Conservation (phyloP, 2,329 filamentous ascomycete genomes). For the Rhynchosporium agropyri region DNA sequence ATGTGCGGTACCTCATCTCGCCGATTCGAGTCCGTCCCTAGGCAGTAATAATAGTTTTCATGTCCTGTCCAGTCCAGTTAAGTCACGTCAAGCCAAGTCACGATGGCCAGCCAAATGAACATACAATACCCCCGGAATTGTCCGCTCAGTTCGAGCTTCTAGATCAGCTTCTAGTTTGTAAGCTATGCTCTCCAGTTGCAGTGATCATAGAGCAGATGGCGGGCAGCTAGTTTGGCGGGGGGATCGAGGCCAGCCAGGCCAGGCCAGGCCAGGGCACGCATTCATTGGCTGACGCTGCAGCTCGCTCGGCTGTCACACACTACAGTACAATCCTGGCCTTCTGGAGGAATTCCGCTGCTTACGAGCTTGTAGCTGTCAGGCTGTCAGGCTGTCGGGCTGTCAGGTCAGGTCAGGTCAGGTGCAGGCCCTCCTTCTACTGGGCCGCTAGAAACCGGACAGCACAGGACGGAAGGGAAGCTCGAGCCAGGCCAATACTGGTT, state of each 20-base stretch:
- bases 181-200: constrained; percentile 12
- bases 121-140: background rate
- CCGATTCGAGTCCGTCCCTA: too few relatives aligned
- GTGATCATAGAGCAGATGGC: background rate
- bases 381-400: too few relatives aligned
- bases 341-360: constrained; percentile 9
- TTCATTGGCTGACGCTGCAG: background rate
- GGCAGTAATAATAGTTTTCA: too few relatives aligned
- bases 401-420: background rate
- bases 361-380: too few relatives aligned
- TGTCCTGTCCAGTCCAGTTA: too few relatives aligned
- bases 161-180: background rate
- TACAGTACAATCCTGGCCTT: background rate
- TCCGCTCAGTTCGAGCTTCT: background rate
- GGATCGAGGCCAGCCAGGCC: background rate
- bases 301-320: constrained; percentile 6
- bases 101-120: too few relatives aligned
- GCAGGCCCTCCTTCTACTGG: constrained; percentile 3
- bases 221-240: background rate
- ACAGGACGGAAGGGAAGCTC: constrained; percentile 3
- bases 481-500: background rate
- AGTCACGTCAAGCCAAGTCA: too few relatives aligned
- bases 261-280: background rate
- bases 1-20: too few relatives aligned
- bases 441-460: background rate